Evolutionary conservation across 2,329 filamentous ascomycete species (phyloP).

Genomic region (Grosmannia huntii): DNA sequence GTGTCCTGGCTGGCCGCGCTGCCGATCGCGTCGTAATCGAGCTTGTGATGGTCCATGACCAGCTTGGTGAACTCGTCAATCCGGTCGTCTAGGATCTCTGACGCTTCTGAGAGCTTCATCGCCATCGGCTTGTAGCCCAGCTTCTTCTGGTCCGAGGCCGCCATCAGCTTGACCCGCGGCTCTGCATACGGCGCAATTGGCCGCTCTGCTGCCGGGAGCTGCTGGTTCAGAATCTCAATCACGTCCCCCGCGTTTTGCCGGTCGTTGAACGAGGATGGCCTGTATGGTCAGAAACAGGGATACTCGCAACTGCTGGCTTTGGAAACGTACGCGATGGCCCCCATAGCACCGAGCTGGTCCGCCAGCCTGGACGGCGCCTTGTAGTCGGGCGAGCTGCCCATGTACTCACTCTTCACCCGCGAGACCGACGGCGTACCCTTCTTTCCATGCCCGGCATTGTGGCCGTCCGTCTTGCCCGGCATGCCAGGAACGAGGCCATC

Average conservation of each 20-base stretch:
- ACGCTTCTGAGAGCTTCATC: conserved; percentile 87
- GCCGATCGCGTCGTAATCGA: conserved; percentile 73
- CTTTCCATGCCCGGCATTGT: conserved; percentile 12
- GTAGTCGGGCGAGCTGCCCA: conserved; percentile 30
- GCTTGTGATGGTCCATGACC: conserved; percentile 58
- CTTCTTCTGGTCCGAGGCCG: conserved; percentile 81
- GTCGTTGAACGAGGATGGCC: conserved; percentile 57
- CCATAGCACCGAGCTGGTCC: conserved; percentile 26
- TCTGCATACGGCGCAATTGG: conserved; percentile 62
- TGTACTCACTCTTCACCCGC: conserved; percentile 29
- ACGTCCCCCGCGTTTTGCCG: conserved; percentile 70
- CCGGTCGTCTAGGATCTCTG: conserved; percentile 85
- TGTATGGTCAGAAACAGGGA: conserved; percentile 15
- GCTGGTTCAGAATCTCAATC: conserved; percentile 69
- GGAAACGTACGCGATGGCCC: conserved; percentile 23
- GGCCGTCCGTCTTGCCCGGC: conserved; percentile 24
- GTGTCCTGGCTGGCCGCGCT: conserved; percentile 78
- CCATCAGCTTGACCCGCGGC: conserved; percentile 69
- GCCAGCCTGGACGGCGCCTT: conserved; percentile 28
- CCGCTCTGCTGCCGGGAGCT: conserved; percentile 53
- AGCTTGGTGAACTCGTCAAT: conserved; percentile 80
- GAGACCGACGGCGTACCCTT: conserved; percentile 31
- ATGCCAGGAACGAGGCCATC: conserved; percentile 58
- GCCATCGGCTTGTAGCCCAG: conserved; percentile 84
- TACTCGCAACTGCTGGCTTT: no score